phyloP scores from a whole-genome alignment of 2,329 filamentous ascomycete species.

The Scedosporium apiospermum region DNA sequence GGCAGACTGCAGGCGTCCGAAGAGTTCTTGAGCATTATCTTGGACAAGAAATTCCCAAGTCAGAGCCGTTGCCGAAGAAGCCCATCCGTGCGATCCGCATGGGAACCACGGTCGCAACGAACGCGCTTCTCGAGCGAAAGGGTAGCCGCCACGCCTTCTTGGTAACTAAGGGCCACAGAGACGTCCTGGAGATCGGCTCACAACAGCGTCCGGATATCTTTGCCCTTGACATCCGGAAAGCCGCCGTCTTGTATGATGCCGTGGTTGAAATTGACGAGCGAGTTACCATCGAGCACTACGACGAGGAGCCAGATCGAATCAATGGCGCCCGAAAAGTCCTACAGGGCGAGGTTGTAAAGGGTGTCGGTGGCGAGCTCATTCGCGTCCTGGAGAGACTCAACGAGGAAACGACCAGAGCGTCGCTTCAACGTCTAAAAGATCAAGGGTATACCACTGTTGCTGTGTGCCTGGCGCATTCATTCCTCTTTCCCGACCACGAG shows the following conservation, averaged over 20 bases:
- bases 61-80: constrained; percentile 28
- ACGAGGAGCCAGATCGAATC: constrained; percentile 38
- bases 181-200: constrained; percentile 63
- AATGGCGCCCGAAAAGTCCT: constrained; percentile 34
- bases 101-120: constrained; percentile 72
- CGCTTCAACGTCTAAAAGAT: constrained; percentile 50
- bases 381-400: constrained; percentile 53
- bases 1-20: constrained; percentile 62
- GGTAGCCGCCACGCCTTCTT: constrained; percentile 63
- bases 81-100: constrained; percentile 52
- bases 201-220: constrained; percentile 66
- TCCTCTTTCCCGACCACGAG: constrained; percentile 35
- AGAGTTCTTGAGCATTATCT: constrained; percentile 26
- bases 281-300: constrained; percentile 56
- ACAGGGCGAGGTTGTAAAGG: constrained; percentile 45
- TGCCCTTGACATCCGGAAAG: constrained; percentile 58
- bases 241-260: constrained; percentile 58
- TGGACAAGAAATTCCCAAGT: constrained; percentile 21
- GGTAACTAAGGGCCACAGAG: constrained; percentile 62
- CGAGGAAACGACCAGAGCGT: constrained; percentile 37
- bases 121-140: constrained; percentile 58
- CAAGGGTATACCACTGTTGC: constrained; percentile 43
- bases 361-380: constrained; percentile 58
- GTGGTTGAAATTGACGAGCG: constrained; percentile 69
- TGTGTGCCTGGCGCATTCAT: constrained; percentile 66